phyloP scores from a whole-genome alignment of 768 basidiomycete species.

The Pleurotus tuoliensis region DNA sequence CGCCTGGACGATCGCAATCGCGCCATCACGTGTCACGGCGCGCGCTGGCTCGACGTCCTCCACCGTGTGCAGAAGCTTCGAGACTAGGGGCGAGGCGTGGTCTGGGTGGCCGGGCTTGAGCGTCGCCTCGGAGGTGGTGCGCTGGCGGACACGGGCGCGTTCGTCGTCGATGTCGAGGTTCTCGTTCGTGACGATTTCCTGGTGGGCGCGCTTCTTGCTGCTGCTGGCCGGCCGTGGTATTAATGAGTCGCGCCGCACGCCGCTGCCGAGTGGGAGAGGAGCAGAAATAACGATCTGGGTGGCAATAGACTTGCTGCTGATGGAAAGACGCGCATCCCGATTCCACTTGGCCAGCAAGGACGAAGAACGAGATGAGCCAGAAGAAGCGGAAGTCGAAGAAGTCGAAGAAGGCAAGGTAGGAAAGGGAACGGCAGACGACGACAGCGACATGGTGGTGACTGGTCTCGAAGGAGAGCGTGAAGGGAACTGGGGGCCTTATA shows the following conservation, averaged over 20 bases:
- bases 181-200: not conserved
- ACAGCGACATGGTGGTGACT: too few relatives aligned
- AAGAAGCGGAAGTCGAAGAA: not conserved
- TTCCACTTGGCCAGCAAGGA: slow-evolving; percentile 8
- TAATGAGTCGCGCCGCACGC: not conserved
- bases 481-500: too few relatives aligned
- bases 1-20: not conserved
- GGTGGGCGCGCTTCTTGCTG: slow-evolving; percentile 1
- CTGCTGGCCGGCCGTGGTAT: not conserved
- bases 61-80: not conserved
- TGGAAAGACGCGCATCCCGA: not conserved
- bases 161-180: not conserved
- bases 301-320: slow-evolving; percentile 3
- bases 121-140: not conserved
- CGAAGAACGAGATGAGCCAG: not conserved
- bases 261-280: slow-evolving; percentile 1
- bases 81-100: not conserved
- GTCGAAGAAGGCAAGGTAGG: not conserved
- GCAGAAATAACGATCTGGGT: not conserved
- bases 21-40: not conserved
- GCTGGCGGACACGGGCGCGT: not conserved
- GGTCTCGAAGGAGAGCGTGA: too few relatives aligned
- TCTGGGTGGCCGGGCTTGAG: not conserved
- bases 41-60: not conserved
- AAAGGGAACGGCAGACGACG: not conserved